phyloP scores from a whole-genome alignment of 208 protist species.

The Strigomonas oncopelti region DNA sequence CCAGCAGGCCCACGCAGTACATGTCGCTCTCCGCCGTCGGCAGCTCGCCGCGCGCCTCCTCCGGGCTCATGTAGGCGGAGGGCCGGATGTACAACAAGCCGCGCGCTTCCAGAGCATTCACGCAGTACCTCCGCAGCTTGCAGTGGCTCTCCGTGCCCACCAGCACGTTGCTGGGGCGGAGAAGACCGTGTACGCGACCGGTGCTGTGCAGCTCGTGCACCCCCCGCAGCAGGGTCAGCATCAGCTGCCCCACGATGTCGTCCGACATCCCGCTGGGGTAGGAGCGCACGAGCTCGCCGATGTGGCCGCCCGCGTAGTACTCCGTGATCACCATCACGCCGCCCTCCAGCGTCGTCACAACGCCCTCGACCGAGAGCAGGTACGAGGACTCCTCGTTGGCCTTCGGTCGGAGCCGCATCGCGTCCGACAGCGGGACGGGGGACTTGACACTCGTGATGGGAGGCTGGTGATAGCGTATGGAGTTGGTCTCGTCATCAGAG shows the following conservation, averaged over 20 bases:
- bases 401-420: not conserved
- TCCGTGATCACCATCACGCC: not conserved
- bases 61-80: slow-evolving; percentile 25
- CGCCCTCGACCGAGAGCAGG: not conserved
- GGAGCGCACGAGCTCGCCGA: not conserved
- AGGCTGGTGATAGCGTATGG: not conserved
- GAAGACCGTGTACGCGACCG: slow-evolving; percentile 33
- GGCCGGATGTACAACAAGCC: slow-evolving; percentile 15
- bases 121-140: slow-evolving; percentile 32
- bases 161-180: slow-evolving; percentile 34
- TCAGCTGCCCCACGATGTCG: slow-evolving; percentile 9
- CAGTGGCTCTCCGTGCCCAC: slow-evolving; percentile 37
- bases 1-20: not conserved
- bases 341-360: slow-evolving; percentile 5
- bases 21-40: slow-evolving; percentile 20
- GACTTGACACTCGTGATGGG: not conserved
- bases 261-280: not conserved
- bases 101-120: slow-evolving; percentile 9
- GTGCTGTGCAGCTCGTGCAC: slow-evolving; percentile 38
- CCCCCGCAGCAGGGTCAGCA: slow-evolving; percentile 17
- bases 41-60: slow-evolving; percentile 21
- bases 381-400: not conserved
- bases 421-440: not conserved
- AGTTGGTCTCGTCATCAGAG: not conserved
- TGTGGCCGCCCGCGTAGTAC: not conserved